Evolutionary conservation across 2,329 filamentous ascomycete species (phyloP).

Genomic region (Trichoderma guizhouense): DNA sequence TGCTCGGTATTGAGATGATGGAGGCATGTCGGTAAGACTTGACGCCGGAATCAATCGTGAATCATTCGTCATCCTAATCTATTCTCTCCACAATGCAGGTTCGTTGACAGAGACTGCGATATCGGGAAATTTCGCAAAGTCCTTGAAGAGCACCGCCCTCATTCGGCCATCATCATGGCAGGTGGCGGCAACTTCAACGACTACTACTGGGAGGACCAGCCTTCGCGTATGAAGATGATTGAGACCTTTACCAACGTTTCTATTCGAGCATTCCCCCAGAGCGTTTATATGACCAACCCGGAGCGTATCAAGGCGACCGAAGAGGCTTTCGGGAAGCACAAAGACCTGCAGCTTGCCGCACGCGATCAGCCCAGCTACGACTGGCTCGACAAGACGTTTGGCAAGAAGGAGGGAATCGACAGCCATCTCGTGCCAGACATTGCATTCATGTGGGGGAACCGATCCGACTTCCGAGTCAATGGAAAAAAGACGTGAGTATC

Average conservation of each 20-base stretch:
- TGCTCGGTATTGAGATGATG: conserved; percentile 15
- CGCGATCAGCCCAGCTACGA: conserved; percentile 8
- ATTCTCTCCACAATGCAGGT: not conserved
- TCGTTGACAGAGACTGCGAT: conserved; percentile 10
- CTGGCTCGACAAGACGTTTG: conserved; percentile 5
- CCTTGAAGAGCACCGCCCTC: conserved; percentile 4
- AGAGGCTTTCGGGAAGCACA: conserved; percentile 12
- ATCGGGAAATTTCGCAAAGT: not conserved
- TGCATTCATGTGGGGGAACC: conserved; percentile 15
- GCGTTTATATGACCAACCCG: conserved; percentile 13
- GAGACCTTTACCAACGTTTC: conserved; percentile 12
- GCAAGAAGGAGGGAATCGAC: not conserved
- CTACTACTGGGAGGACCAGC: conserved; percentile 14
- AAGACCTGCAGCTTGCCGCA: conserved; percentile 7
- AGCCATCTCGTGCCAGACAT: conserved; percentile 9
- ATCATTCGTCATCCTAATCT: not conserved
- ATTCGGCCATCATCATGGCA: conserved; percentile 12
- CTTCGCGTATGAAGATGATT: conserved; percentile 12
- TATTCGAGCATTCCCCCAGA: conserved; percentile 9
- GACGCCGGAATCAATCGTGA: not conserved
- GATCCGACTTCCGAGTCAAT: conserved; percentile 11
- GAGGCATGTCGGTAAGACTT: conserved; percentile 5
- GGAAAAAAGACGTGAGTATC: conserved; percentile 4
- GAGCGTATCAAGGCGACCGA: conserved; percentile 11
- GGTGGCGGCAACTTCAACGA: conserved; percentile 12